Evolutionary conservation across 805 yeast genomes (phyloP), one percentile per base, ranked within the genome.

Genomic region (Nakazawaea ambrosiae): DNA sequence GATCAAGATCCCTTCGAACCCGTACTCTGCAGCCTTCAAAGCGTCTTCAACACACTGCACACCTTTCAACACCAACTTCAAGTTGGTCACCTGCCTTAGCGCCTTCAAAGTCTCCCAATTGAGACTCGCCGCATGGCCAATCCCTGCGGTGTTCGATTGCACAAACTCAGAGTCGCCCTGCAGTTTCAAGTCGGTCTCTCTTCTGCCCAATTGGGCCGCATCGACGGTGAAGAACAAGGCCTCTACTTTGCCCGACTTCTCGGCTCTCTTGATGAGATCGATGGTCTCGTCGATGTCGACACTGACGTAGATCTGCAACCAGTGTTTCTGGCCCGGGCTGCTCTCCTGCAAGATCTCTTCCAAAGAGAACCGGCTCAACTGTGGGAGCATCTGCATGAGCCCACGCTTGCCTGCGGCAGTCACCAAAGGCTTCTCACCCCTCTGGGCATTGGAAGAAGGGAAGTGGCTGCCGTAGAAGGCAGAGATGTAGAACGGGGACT

Each of bases 401-500:
- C 53, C 55, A 14, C 61, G 61, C 26, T 51, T 51, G 3, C 57
- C 64, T 8, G 68, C 65, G 2, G 57, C 51, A 29, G 64, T 49
- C 0, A 70, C 61, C 36, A 66, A 50, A 5, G 63, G 65, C 36
- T 50, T 55, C 43, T 66, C 72, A 2, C 70, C 72, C 6, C 25
- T 22, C 16, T 15, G 12, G 4, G 30, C 5, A 26, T 65, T 69
- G 2, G 60, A 58, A 37, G 65, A 68, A 2, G 70, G 70, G 46
- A 66, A 53, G 40, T 51, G 58, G 10, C 68, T 69, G 35, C 63
- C 57, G 2, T 72, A 71, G 9, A 70, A 59, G 2, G 73, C 73
- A 26, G 70, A 59, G 28, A 65, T 53, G 41, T 68, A 68, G 42
- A 68, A 62, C 1, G 73, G 73, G 9, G 57, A 58, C 11, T 57